Base-by-base conservation (phyloP, 345 rosid species). In the Mallotus nudiflorus region DNA sequence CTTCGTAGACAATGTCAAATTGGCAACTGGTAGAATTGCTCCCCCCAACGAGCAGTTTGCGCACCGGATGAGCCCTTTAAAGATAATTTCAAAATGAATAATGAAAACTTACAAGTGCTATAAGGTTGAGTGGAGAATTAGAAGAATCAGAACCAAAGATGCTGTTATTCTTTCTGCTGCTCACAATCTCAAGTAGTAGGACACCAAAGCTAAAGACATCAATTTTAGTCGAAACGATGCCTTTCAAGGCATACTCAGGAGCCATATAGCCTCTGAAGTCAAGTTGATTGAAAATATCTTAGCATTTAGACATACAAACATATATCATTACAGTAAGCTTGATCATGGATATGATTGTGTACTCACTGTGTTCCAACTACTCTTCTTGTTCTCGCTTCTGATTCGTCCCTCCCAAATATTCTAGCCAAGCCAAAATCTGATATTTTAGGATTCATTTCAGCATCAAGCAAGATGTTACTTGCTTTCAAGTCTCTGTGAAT, bases 191-290 rank as follows among this genome's bases (percentile, higher is more conserved):
- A 19, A 75, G 31, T 18, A 65, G 10, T 57, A 75, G 39, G 20
- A 75, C 71, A 9, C 79, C 79, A 24, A 63, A 75, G 53, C 79
- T 75, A 14, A 63, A 70, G n/a, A 75, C 62, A 20, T 75, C 74
- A 1, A 65, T 51, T 55, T 75, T 75, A 9, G n/a, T 27, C 0
- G 75, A 75, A 49, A 70, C n/a, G 65, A 40, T 39, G 44, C 28
- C 79, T 65, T 54, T 40, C 65, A 69, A 24, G n/a, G n/a, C n/a
- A n/a, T n/a, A n/a, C n/a, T n/a, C n/a, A n/a, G n/a, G n/a, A n/a
- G n/a, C n/a, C n/a, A n/a, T n/a, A n/a, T n/a, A n/a, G n/a, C n/a
- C n/a, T n/a, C n/a, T n/a, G n/a, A n/a, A n/a, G 19, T n/a, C 18
- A 61, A 39, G 45, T 61, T 61, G 6, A 37, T 39, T 61, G 42